These are phyloP conservation scores for Blepharisma japonicum DNA, from an alignment of 73 alveolate species.

Conservation along the genomic window DNA sequence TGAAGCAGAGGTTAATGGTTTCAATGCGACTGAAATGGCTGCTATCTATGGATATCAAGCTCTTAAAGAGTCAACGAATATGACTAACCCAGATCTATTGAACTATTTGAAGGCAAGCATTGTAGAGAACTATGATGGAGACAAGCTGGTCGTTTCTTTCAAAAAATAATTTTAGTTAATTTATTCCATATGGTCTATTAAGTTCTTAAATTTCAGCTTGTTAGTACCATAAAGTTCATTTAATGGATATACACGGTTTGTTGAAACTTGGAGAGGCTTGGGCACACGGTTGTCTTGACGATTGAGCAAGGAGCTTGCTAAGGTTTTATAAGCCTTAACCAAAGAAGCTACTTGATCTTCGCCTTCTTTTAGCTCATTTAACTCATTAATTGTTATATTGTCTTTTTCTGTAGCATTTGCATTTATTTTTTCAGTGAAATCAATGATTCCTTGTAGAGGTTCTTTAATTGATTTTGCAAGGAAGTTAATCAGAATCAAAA, in stretches of 20 bases:
- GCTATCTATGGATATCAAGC: conserved; percentile 63
- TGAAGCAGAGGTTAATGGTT: conserved; percentile 62
- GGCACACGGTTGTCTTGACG: not conserved
- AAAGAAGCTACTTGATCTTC: conserved; percentile 20
- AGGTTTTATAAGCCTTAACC: conserved; percentile 4
- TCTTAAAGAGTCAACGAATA: conserved; percentile 59
- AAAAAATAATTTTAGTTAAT: too few species aligned
- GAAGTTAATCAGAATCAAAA: not conserved
- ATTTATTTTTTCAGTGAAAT: conserved; percentile 14
- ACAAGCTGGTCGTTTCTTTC: conserved; percentile 53
- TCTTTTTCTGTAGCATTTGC: conserved; percentile 26
- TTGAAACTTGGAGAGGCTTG: conserved; percentile 1
- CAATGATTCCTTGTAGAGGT: conserved; percentile 13
- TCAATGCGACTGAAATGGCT: conserved; percentile 47
- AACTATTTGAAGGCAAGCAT: conserved; percentile 71
- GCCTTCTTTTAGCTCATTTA: conserved; percentile 12
- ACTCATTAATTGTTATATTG: not conserved
- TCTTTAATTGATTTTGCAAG: not conserved
- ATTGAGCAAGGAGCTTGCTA: not conserved
- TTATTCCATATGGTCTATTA: not conserved
- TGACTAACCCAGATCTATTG: conserved; percentile 60
- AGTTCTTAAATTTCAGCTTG: conserved; percentile 1
- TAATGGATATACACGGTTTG: not conserved
- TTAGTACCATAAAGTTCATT: not conserved
- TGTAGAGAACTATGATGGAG: conserved; percentile 79